Conservation (phyloP, 192 early-diverging fungal genomes). For the Paraglomus brasilianum region DNA sequence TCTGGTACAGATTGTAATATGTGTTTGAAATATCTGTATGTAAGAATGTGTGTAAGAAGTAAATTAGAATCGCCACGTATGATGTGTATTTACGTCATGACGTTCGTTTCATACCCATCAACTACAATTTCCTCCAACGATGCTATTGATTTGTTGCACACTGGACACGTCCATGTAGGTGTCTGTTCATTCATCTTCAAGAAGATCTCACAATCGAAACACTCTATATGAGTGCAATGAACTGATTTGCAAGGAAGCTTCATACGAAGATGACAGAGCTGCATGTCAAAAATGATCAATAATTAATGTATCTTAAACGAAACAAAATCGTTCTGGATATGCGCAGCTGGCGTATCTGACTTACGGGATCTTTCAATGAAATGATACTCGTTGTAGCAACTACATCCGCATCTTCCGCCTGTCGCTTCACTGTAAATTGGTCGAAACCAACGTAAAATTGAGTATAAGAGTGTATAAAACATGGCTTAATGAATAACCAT, state of each 20-base stretch:
- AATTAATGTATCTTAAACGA: neutral
- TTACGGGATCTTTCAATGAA: constrained; percentile 73
- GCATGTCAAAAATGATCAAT: constrained; percentile 3
- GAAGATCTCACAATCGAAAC: constrained; percentile 76
- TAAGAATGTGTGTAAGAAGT: neutral
- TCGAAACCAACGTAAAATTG: neutral
- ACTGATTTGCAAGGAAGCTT: constrained; percentile 56
- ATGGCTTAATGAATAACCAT: neutral
- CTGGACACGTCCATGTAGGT: constrained; percentile 71
- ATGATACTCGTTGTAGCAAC: constrained; percentile 61
- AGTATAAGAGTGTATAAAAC: neutral
- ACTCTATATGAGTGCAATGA: constrained; percentile 76
- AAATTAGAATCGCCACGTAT: constrained; percentile 39
- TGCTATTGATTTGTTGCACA: constrained; percentile 55
- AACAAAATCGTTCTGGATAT: neutral
- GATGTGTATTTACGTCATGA: constrained; percentile 37
- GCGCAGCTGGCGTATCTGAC: constrained; percentile 17
- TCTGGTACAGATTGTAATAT: constrained; percentile 38
- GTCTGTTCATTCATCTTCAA: constrained; percentile 69
- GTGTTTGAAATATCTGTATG: constrained; percentile 43
- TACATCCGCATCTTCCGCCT: constrained; percentile 64
- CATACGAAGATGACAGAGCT: constrained; percentile 67
- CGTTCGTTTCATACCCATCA: constrained; percentile 64
- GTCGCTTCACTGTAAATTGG: constrained; percentile 33
- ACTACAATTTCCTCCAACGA: constrained; percentile 64